Conservation (phyloP, 495 filamentous ascomycete species). For the Penicillium canariense region DNA sequence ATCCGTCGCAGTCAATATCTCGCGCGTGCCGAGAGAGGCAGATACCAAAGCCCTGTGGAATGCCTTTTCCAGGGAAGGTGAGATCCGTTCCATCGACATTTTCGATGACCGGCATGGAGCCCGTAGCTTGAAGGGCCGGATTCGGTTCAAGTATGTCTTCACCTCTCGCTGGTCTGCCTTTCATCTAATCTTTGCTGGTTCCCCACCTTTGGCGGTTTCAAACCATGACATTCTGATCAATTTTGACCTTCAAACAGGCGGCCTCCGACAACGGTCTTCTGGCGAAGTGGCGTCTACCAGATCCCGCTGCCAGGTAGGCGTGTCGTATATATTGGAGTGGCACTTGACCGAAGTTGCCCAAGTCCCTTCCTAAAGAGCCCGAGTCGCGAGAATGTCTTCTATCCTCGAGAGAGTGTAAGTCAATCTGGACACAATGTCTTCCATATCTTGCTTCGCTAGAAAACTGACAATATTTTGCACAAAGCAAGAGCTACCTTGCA, state of each 20-base stretch:
- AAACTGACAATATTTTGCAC: neutral
- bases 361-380: constrained; percentile 27
- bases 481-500: constrained; percentile 28
- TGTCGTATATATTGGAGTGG: constrained; percentile 9
- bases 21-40: constrained; percentile 30
- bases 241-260: constrained; percentile 31
- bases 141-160: constrained; percentile 44
- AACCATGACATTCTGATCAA: neutral
- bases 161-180: neutral
- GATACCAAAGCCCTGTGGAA: constrained; percentile 38
- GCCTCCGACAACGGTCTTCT: constrained; percentile 40
- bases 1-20: constrained; percentile 36
- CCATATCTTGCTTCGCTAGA: neutral
- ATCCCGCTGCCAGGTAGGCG: constrained; percentile 26
- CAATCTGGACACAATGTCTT: neutral
- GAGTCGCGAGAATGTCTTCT: constrained; percentile 20
- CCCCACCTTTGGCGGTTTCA: neutral
- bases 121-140: constrained; percentile 25
- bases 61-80: constrained; percentile 40
- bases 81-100: constrained; percentile 43
- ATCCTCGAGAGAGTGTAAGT: constrained; percentile 26
- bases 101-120: constrained; percentile 36
- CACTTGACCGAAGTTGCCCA: constrained; percentile 20
- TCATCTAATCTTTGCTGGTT: neutral
- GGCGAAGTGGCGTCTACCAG: constrained; percentile 26